Evolutionary conservation across 345 rosid species (phyloP).

Genomic region (Citrus hindsii): DNA sequence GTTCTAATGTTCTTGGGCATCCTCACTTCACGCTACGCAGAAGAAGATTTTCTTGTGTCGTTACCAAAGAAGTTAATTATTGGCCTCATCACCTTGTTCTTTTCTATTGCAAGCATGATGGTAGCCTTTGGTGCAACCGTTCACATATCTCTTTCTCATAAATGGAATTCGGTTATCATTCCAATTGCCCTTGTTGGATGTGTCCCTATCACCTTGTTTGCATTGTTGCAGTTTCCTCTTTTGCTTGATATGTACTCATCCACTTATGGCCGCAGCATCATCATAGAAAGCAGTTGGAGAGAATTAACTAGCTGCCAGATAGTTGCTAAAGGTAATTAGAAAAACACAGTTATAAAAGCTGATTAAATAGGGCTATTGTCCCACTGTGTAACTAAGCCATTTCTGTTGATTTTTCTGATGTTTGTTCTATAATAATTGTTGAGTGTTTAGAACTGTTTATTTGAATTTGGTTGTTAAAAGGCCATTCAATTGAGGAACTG

Average conservation of each 20-base stretch:
- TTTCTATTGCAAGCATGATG: constrained; percentile 11
- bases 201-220: background rate
- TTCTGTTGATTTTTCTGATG: too few relatives aligned
- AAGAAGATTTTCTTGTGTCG: constrained; percentile 2
- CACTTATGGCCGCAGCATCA: background rate
- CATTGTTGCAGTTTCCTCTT: background rate
- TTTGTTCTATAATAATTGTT: too few relatives aligned
- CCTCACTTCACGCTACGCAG: background rate
- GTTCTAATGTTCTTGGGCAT: constrained; percentile 8
- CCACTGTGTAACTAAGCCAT: too few relatives aligned
- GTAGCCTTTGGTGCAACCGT: constrained; percentile 4
- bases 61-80: background rate
- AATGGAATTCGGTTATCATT: background rate
- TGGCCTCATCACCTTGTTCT: background rate
- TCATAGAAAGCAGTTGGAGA: too few relatives aligned
- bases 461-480: too few relatives aligned
- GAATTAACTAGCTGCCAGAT: too few relatives aligned
- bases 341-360: too few relatives aligned
- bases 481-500: too few relatives aligned
- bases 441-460: too few relatives aligned
- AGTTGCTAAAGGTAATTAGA: too few relatives aligned
- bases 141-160: background rate
- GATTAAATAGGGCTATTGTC: too few relatives aligned
- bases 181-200: background rate
- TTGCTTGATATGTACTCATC: too few relatives aligned